These are phyloP conservation scores for Rhodomyrtus tomentosa DNA, from an alignment of 345 rosid species.

Conservation along the genomic window DNA sequence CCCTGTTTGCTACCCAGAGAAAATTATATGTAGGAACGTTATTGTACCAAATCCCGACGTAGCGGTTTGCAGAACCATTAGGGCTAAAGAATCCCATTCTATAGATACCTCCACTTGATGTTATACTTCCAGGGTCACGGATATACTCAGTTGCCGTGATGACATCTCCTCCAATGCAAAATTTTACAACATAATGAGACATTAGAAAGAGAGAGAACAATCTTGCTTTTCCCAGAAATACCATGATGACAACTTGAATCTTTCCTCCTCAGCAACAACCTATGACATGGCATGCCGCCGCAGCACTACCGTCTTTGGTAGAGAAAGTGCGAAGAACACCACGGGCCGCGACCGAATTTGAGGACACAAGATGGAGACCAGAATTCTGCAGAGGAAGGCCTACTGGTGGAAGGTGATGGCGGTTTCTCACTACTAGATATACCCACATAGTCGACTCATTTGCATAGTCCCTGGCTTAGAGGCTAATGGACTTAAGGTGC, in stretches of 20 bases:
- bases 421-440: background rate
- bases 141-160: conserved; percentile 19
- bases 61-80: conserved; percentile 20
- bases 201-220: background rate
- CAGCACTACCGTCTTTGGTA: background rate
- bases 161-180: conserved; percentile 17
- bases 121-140: conserved; percentile 24
- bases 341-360: background rate
- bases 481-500: background rate
- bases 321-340: background rate
- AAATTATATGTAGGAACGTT: conserved; percentile 5
- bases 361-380: background rate
- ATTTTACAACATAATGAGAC: background rate
- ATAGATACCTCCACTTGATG: conserved; percentile 16
- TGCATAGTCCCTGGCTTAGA: background rate
- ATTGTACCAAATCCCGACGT: conserved; percentile 51
- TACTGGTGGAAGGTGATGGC: background rate
- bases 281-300: background rate
- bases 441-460: background rate
- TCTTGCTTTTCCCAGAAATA: background rate
- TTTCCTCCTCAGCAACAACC: background rate
- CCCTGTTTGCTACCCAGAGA: conserved; percentile 52
- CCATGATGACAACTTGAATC: background rate
- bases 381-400: background rate
- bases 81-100: conserved; percentile 56